Evolutionary conservation across 768 basidiomycete species (phyloP), one percentile per base, ranked within the genome.

Genomic region (Termitomyces sp.): DNA sequence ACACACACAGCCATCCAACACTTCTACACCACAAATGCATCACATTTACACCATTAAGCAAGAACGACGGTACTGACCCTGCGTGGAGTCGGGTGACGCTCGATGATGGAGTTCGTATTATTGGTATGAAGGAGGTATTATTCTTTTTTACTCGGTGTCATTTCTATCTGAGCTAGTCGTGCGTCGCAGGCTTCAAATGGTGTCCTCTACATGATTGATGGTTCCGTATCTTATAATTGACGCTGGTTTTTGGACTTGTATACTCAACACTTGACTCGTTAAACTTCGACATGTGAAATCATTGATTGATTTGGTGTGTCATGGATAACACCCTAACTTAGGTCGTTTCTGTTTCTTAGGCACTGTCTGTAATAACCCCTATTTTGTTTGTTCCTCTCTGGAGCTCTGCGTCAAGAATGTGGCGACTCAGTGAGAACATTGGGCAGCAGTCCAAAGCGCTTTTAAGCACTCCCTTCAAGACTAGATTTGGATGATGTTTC

Each of bases 31-130:
- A 77, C 3, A 85, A 79, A 65, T 74, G 78, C 3, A 76, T 93
- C 37, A 73, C 78, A 0, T 85, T 92, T 64, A 70, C 71, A 3
- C 67, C 73, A 11, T 68, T 71, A 42, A 65, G 65, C 2, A 73
- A 71, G 51, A 70, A 64, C 30, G 68, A 74, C 42, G 60, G 67
- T 3, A 62, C 71, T 38, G 68, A 67, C 19, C 74, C 78, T 5
- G 78, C 81, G 40, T 91, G 89, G 89, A 71, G 73, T 60, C 75
- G 73, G 41, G 80, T 86, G 7, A 75, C 76, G 0, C 62, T 93
- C 12, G 80, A 86, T 53, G 78, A 76, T 40, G 78, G 78, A 12
- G 68, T 82, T 9, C 78, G 68, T 41, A 86, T 94, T 42, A 60
- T 81, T 21, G 76, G 67, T 1, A 82, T 75, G 78, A 86, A 80